A percentile compares a stretch with the other conserved stretches of the same genome.
These are phyloP conservation scores for Sambucus nigra DNA, from an alignment of 129 eudicot species.

Conservation along the genomic window DNA sequence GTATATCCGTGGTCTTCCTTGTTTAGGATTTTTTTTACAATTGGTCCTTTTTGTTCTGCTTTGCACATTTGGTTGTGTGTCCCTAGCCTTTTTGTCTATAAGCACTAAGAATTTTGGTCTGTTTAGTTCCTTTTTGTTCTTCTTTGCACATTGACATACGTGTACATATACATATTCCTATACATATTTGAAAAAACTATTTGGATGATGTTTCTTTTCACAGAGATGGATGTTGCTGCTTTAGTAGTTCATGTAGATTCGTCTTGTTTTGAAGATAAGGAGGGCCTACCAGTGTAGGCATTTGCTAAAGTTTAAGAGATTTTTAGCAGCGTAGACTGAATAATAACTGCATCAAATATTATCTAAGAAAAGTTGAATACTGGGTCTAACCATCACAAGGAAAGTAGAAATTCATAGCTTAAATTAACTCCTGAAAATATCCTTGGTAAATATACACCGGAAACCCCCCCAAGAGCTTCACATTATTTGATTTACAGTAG, in stretches of 20 bases:
- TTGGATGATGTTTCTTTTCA: slow-evolving; percentile 77
- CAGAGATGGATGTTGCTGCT: slow-evolving; percentile 71
- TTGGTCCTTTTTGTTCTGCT: no score
- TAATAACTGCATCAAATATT: slow-evolving; percentile 40
- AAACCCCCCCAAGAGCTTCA: slow-evolving; percentile 5
- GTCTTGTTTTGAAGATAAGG: slow-evolving; percentile 68
- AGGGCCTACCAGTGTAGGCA: slow-evolving; percentile 93
- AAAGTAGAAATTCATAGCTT: slow-evolving; percentile 10
- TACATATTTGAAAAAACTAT: slow-evolving; percentile 8
- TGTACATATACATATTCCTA: background rate
- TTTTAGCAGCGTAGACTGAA: slow-evolving; percentile 79
- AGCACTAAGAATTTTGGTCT: no score
- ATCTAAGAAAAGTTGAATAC: slow-evolving; percentile 47
- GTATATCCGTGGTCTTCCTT: no score
- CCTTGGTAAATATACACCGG: slow-evolving; percentile 16
- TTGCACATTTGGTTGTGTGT: no score
- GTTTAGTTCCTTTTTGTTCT: no score
- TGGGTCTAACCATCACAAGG: slow-evolving; percentile 22
- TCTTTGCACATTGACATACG: background rate
- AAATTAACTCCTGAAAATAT: slow-evolving; percentile 16
- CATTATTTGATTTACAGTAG: slow-evolving; percentile 9
- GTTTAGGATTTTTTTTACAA: no score
- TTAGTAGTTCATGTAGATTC: slow-evolving; percentile 42
- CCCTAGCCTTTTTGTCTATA: no score
- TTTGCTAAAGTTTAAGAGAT: slow-evolving; percentile 90